phyloP scores from a whole-genome alignment of 805 yeast species.

The Peterozyma xylosa region DNA sequence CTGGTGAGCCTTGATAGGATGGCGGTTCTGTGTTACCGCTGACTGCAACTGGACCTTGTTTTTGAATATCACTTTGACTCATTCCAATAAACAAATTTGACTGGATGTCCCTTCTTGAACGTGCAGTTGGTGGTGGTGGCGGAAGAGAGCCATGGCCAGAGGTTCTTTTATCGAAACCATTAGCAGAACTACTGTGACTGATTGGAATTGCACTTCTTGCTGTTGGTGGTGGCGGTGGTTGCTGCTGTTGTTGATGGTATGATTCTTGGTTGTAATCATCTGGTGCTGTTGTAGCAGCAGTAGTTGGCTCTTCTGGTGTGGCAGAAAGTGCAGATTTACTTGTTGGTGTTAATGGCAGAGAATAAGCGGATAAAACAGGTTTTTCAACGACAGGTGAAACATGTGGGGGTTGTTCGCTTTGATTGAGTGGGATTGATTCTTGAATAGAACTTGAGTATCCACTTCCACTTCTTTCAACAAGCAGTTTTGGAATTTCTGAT shows the following conservation, averaged over 20 bases:
- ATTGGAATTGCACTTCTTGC: not conserved
- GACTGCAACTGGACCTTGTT: conserved; percentile 8
- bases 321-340: not conserved
- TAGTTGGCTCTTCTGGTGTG: not conserved
- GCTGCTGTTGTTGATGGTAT: not conserved
- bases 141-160: conserved; percentile 10
- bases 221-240: conserved; percentile 2
- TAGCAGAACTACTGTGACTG: not conserved
- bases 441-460: no score
- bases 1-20: conserved; percentile 14
- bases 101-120: conserved; percentile 33
- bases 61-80: conserved; percentile 26
- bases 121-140: conserved; percentile 27
- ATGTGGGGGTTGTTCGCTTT: no score
- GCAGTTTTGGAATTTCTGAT: no score
- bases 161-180: not conserved
- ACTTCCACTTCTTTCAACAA: no score
- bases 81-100: conserved; percentile 40
- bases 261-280: no score
- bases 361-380: not conserved
- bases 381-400: not conserved
- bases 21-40: conserved; percentile 2
- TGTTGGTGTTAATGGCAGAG: not conserved
- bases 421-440: no score
- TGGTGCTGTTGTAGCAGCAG: conserved; percentile 4